Evolutionary conservation across 176 grass and related monocot genomes (phyloP), one percentile per base, ranked within the genome.

Genomic region (Guadua angustifolia): DNA sequence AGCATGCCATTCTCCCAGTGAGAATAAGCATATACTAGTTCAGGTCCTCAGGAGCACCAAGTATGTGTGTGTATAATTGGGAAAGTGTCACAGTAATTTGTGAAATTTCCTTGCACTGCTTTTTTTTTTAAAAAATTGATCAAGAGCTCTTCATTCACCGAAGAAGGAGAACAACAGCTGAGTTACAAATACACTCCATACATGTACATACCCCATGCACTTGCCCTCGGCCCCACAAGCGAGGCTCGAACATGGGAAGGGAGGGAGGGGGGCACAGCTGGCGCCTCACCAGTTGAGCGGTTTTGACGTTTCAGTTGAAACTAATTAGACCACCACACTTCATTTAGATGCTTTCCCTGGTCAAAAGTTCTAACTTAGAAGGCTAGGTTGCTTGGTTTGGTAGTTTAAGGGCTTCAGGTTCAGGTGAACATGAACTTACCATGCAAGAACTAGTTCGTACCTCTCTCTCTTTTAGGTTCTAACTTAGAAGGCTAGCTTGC

Each of bases 21-120:
- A 69, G 76, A 84, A 58, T n/a, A 40, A 42, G 86, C 43, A 2
- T 77, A 53, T n/a, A n/a, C 80, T 24, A 52, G 17, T 33, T 33
- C 47, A 82, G 70, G 49, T n/a, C n/a, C n/a, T n/a, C n/a, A n/a
- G n/a, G n/a, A 14, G 53, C 17, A 38, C 21, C 29, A 42, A 42
- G 7, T 8, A 79, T 51, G 7, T 14, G 25, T 52, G 19, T 40
- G 21, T 33, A 13, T 39, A 19, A 13, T n/a, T 57, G 64, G 64
- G 43, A 63, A 19, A 59, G 66, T 47, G 71, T 25, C 67, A n/a
- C 18, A 43, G 11, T 73, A 65, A 29, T 26, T 21, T 29, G 39
- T 13, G 77, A 56, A 74, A 58, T 47, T 74, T 13, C 60, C 16
- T 29, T 35, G 16, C 51, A 29, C 1, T 29, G 29, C n/a, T 29